Evolutionary conservation across 1,284 basidiomycete genomes (phyloP), one percentile per base, ranked within the genome.

Genomic region (Exobasidium rhododendri): DNA sequence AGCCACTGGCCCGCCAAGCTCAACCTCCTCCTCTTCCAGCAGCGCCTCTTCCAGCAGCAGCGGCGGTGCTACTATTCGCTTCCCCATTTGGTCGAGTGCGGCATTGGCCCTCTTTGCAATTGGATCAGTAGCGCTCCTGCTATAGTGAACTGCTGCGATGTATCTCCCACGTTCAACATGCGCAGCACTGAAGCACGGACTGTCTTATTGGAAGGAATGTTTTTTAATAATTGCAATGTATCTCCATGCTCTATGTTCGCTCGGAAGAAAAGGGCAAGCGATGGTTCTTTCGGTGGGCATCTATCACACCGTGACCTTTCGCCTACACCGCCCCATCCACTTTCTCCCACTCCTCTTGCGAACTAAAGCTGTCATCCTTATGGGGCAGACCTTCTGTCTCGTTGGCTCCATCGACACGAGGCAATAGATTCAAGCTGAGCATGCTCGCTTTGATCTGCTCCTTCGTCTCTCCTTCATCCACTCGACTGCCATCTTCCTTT

Each of bases 261-360:
- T n/a, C n/a, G n/a, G n/a, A n/a, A n/a, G n/a, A n/a, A n/a, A n/a
- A n/a, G n/a, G n/a, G n/a, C n/a, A n/a, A n/a, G n/a, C n/a, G n/a
- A n/a, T n/a, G n/a, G n/a, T n/a, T n/a, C n/a, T n/a, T n/a, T n/a
- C n/a, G n/a, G n/a, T n/a, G n/a, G n/a, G n/a, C n/a, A n/a, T n/a
- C n/a, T n/a, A n/a, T n/a, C n/a, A n/a, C n/a, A n/a, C n/a, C n/a
- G n/a, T n/a, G n/a, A 40, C 35, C 7, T 40, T 40, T 40, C 35
- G 17, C 7, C 35, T 40, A 40, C 35, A 7, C 32, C 30, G 44
- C 20, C 26, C 24, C 58, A 32, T 69, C 62, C 40, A 73, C 69
- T 60, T 73, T 71, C 44, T 73, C 67, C 71, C 71, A 73, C 52
- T 70, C 68, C 4, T 56, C 61, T 26, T 55, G 52, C 13, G 52